Conservation (phyloP, 176 grass and related monocot genomes). For the Zoysia japonica region DNA sequence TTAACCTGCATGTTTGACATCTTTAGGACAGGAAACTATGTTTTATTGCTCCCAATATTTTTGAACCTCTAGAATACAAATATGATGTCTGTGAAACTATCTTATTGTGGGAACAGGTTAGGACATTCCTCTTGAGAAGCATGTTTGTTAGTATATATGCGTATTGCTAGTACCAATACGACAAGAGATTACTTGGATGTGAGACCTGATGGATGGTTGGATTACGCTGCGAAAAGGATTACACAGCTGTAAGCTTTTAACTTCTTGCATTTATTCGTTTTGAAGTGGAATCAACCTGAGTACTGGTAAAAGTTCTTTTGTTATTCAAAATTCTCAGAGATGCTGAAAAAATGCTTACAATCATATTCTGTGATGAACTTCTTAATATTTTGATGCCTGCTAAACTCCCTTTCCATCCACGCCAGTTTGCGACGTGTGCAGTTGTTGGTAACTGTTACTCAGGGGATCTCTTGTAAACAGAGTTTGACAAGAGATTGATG, state of each 20-base stretch:
- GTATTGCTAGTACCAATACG: constrained; percentile 37
- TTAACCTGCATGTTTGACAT: constrained; percentile 21
- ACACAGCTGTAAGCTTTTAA: constrained; percentile 79
- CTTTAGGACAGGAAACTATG: constrained; percentile 12
- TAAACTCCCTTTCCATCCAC: constrained; percentile 89
- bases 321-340: constrained; percentile 50
- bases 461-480: constrained; percentile 92
- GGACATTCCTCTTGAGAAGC: constrained; percentile 28
- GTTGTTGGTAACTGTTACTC: constrained; percentile 83
- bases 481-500: constrained; percentile 94
- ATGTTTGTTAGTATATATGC: constrained; percentile 14
- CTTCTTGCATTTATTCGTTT: constrained; percentile 9
- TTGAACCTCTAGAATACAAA: constrained; percentile 79
- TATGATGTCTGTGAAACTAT: constrained; percentile 83
- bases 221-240: constrained; percentile 93
- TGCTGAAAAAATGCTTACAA: constrained; percentile 88
- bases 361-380: constrained; percentile 85
- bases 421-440: constrained; percentile 83
- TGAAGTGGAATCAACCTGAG: constrained; percentile 1
- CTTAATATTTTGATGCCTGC: constrained; percentile 86
- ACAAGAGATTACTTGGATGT: constrained; percentile 99
- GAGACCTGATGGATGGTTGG: constrained; percentile 88
- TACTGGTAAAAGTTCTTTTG: constrained; percentile 4
- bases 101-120: constrained; percentile 94
- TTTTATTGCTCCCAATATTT: constrained; percentile 38